Evolutionary conservation across 2,329 filamentous ascomycete genomes (phyloP), one percentile per base, ranked within the genome.

Genomic region (Aureobasidium sp.): DNA sequence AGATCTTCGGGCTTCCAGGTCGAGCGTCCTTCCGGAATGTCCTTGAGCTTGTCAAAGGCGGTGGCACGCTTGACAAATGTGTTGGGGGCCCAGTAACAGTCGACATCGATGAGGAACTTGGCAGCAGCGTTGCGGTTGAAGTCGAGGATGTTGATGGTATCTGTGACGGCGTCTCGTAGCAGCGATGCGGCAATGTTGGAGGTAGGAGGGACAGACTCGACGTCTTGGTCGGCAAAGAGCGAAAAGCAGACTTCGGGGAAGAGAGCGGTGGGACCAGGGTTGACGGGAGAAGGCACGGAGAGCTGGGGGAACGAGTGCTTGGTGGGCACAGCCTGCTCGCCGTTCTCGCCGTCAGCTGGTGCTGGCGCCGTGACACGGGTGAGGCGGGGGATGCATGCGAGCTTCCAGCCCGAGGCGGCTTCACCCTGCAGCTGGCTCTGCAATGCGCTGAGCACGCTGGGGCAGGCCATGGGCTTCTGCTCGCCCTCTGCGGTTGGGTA

Each of bases 1-100:
- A 97, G 89, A 75, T 99, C 94, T 77, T 99, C 94, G 0, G 94
- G 91, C 75, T 99, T 99, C 93, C 94, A 99, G 0, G 90, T 92
- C 15, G 88, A 85, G 66, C 85, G 84, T 20, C 87, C 81, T 49
- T 87, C 87, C 1, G 79, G 72, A 22, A 83, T 70, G 48, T 87
- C 84, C 37, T 88, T 84, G 53, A 99, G 83, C 70, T 91, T 88
- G 73, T 99, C 94, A 70, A 96, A 97, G 0, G 91, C 87, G 1
- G 91, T 97, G 1, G 91, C 92, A 63, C 94, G 88, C 77, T 96
- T 96, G 62, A 96, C 87, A 74, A 99, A 99, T 1, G 90, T 97
- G 61, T 87, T 85, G 11, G 90, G 85, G 0, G 91, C 84, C 78
- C 96, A 99, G 76, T 94, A 99, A 75, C 90, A 95, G 74, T 99